These are phyloP conservation scores for Colletotrichum siamense DNA, from an alignment of 2,329 filamentous ascomycete species.

Conservation along the genomic window DNA sequence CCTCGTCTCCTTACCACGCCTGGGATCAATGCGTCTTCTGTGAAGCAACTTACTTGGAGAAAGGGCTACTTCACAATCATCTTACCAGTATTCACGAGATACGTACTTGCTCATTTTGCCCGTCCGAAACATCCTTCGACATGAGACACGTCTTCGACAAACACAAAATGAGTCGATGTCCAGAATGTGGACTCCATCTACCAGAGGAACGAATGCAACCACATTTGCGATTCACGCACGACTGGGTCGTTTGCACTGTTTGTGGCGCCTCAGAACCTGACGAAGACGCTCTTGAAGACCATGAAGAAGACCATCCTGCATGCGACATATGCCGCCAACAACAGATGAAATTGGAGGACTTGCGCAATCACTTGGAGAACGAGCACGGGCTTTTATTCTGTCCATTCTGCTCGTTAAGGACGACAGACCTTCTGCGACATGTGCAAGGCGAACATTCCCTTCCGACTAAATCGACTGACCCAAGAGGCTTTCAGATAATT, in stretches of 20 bases:
- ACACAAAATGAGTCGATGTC: not conserved
- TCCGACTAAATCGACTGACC: not conserved
- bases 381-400: not conserved
- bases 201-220: not conserved
- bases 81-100: not conserved
- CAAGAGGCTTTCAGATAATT: rapidly evolving
- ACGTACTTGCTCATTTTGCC: not conserved
- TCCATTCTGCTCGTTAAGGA: not conserved
- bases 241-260: not conserved
- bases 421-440: not conserved
- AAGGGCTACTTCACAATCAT: not conserved
- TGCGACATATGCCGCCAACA: not conserved
- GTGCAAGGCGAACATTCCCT: not conserved
- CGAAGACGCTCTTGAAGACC: not conserved
- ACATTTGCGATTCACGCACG: not conserved
- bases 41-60: not conserved
- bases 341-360: not conserved
- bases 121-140: not conserved
- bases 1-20: not conserved
- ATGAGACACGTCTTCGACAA: rapidly evolving
- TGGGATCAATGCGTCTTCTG: not conserved
- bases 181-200: not conserved
- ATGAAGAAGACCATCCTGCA: not conserved
- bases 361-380: not conserved
- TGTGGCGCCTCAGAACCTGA: not conserved